phyloP scores from a whole-genome alignment of 179 eudicot species.

The Gypsophila paniculata region DNA sequence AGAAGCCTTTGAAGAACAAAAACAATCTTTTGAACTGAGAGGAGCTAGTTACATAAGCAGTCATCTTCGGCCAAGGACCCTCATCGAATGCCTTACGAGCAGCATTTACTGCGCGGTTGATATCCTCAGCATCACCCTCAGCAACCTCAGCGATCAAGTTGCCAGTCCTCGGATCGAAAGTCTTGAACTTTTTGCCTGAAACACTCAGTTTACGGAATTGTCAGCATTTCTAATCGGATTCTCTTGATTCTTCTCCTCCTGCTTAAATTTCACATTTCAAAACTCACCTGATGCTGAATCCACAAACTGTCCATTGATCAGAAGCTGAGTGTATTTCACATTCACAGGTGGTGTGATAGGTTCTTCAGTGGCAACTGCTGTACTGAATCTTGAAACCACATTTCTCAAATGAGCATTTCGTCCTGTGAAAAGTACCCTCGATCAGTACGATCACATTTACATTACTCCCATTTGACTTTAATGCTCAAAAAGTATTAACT shows the following conservation, averaged over 20 bases:
- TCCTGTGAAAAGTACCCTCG: slow-evolving; percentile 14
- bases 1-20: too few species aligned
- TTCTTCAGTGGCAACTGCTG: slow-evolving; percentile 44
- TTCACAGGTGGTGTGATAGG: slow-evolving; percentile 50
- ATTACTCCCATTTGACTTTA: neutral
- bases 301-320: slow-evolving; percentile 55
- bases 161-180: slow-evolving; percentile 47
- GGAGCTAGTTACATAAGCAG: slow-evolving; percentile 41
- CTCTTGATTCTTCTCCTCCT: neutral
- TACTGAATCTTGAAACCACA: slow-evolving; percentile 36
- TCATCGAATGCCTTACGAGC: slow-evolving; percentile 55
- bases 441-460: neutral
- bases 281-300: slow-evolving; percentile 62
- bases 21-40: neutral
- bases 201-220: neutral
- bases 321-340: slow-evolving; percentile 46
- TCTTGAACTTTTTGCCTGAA: slow-evolving; percentile 42
- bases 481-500: neutral
- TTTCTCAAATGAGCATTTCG: slow-evolving; percentile 15
- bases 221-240: neutral
- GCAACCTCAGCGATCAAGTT: slow-evolving; percentile 42
- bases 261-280: neutral
- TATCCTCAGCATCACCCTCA: slow-evolving; percentile 47
- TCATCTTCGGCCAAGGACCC: slow-evolving; percentile 53
- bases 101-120: slow-evolving; percentile 44